Evolutionary conservation across 179 eudicot species (phyloP), one percentile per base, ranked within the genome.

Genomic region (Silene noctiflora): DNA sequence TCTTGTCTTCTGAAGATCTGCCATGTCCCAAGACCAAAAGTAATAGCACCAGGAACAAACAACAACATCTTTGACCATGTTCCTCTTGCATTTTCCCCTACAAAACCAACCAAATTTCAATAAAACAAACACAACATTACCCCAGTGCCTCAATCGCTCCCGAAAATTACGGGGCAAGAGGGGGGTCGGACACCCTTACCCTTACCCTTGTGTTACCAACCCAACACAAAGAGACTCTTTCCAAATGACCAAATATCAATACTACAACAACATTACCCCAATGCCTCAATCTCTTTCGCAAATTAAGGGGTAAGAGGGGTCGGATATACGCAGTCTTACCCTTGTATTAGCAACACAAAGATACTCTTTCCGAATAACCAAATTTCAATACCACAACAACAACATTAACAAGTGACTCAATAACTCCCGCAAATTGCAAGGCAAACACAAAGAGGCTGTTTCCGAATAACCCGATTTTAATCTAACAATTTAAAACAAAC

Each of bases 21-120:
- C 99, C 97, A 95, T 31, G 93, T 85, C 17, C 99, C 99, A 64
- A 95, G 97, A 39, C 99, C 99, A 83, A 95, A 95, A 69, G 95
- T 79, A 51, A 93, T 85, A 51, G 89, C 97, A 71, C 99, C 99
- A 12, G 99, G 99, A 75, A 95, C 81, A 83, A 92, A 93, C 62
- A 95, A 92, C 53, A 91, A 75, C 83, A 95, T 83, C 82, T 89
- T 93, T 31, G 97, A 85, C 96, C 88, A 90, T 84, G 78, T 76
- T 63, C 91, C 86, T 65, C 84, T 80, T 56, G 65, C 76, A 73
- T 85, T 82, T 75, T 83, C 93, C 86, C 88, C 70, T 39, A 42
- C 42, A 63, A 59, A 27, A 58, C 3, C 25, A 67, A 27, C 22
- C 8, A 66, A 24, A 62, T 44, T 3, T 33, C 73, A 77, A 60